These are phyloP conservation scores for Inga leiocalycina DNA, from an alignment of 306 rosid species.

Conservation along the genomic window DNA sequence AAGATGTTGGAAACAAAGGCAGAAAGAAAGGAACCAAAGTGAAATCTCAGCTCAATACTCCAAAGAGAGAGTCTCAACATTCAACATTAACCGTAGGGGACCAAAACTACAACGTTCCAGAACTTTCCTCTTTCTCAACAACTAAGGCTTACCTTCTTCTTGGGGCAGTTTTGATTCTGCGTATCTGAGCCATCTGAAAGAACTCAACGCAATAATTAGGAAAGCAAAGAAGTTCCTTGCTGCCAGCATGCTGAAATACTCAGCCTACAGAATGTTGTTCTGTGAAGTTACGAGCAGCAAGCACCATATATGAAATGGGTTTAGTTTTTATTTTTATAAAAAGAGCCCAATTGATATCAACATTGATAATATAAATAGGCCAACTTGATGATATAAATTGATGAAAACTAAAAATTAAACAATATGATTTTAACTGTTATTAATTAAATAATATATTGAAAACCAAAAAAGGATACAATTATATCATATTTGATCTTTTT, in stretches of 20 bases:
- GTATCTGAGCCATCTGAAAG: conserved; percentile 29
- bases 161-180: conserved; percentile 42
- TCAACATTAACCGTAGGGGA: background rate
- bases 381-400: too few species aligned
- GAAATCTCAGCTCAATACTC: background rate
- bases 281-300: background rate
- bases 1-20: background rate
- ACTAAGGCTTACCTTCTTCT: conserved; percentile 36
- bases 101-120: background rate
- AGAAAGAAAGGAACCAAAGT: background rate
- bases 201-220: conserved; percentile 33
- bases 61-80: background rate
- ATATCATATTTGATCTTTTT: too few species aligned
- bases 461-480: too few species aligned
- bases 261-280: conserved; percentile 2
- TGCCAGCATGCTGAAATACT: conserved; percentile 23
- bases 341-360: too few species aligned
- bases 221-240: conserved; percentile 27
- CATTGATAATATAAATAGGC: too few species aligned
- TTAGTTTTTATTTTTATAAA: background rate
- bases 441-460: too few species aligned
- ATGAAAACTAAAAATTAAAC: too few species aligned
- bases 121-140: background rate
- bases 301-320: background rate
- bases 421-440: too few species aligned